phyloP scores from a whole-genome alignment of 768 basidiomycete genomes.

The Kwoniella sp. region DNA sequence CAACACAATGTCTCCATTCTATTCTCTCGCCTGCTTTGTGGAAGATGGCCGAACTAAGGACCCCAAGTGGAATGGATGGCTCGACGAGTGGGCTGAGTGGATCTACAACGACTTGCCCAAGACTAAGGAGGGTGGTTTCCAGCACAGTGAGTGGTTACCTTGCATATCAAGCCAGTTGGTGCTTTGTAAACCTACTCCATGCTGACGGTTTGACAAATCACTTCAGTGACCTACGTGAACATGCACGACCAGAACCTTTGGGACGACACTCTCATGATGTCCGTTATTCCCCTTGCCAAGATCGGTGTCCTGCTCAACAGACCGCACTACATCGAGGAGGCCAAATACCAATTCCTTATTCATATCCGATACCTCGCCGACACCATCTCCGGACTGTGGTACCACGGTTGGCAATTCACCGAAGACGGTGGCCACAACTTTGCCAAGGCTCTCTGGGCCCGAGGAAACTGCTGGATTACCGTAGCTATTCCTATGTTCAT shows the following conservation, averaged over 20 bases:
- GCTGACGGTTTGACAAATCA: not conserved
- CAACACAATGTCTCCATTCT: constrained; percentile 64
- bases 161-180: no score
- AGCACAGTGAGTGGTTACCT: constrained; percentile 42
- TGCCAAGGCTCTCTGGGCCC: constrained; percentile 61
- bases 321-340: constrained; percentile 63
- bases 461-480: constrained; percentile 62
- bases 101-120: constrained; percentile 63
- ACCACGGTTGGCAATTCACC: constrained; percentile 52
- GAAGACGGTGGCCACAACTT: constrained; percentile 47
- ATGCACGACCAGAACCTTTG: constrained; percentile 61
- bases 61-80: constrained; percentile 44
- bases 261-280: constrained; percentile 66
- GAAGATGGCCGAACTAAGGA: constrained; percentile 36
- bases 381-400: constrained; percentile 49
- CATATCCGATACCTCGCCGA: constrained; percentile 56
- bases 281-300: constrained; percentile 63
- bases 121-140: constrained; percentile 45
- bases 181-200: not conserved
- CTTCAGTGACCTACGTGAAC: constrained; percentile 56
- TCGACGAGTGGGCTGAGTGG: constrained; percentile 56
- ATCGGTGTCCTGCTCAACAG: constrained; percentile 63
- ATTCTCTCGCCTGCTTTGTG: constrained; percentile 41
- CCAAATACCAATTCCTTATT: constrained; percentile 62
- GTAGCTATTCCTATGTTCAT: constrained; percentile 41